A percentile compares a stretch with the other conserved stretches of the same genome.
Evolutionary conservation across 75 land plant species (phyloP).

Genomic region (Sequoiadendron giganteum): DNA sequence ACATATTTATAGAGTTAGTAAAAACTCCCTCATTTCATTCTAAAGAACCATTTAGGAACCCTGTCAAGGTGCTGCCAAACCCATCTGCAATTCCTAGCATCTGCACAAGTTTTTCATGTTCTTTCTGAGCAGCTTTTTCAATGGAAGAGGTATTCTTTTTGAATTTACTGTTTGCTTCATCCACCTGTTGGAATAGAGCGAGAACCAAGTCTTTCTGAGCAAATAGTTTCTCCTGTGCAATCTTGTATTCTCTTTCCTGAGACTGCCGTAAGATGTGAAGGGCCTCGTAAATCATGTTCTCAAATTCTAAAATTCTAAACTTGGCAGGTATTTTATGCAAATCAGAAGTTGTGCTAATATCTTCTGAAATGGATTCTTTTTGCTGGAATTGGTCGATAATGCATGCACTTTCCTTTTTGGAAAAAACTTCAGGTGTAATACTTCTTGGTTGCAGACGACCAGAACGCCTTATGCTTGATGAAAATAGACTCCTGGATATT

Average conservation of each 20-base stretch:
- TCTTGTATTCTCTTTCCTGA: slow-evolving; percentile 5
- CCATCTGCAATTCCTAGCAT: slow-evolving; percentile 6
- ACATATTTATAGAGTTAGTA: not conserved
- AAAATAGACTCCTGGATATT: not conserved
- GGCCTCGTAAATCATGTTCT: not conserved
- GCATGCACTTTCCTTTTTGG: not conserved
- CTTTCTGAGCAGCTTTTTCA: slow-evolving; percentile 7
- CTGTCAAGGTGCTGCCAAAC: not conserved
- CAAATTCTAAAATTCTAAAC: not conserved
- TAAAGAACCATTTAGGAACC: not conserved
- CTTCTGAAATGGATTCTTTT: not conserved
- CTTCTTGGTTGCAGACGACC: not conserved
- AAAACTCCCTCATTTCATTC: not conserved
- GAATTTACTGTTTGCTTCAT: not conserved
- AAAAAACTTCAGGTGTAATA: not conserved
- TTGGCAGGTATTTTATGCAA: not conserved
- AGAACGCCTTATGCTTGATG: slow-evolving; percentile 1
- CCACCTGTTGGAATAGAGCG: not conserved
- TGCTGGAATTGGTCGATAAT: not conserved
- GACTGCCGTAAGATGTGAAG: slow-evolving; percentile 2
- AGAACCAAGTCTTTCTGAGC: slow-evolving; percentile 9
- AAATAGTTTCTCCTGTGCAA: slow-evolving; percentile 4
- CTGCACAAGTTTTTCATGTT: slow-evolving; percentile 6
- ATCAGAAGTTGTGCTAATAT: not conserved
- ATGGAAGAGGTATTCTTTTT: not conserved